phyloP scores from a whole-genome alignment of 768 basidiomycete genomes.

The Stropharia rugosoannulata region DNA sequence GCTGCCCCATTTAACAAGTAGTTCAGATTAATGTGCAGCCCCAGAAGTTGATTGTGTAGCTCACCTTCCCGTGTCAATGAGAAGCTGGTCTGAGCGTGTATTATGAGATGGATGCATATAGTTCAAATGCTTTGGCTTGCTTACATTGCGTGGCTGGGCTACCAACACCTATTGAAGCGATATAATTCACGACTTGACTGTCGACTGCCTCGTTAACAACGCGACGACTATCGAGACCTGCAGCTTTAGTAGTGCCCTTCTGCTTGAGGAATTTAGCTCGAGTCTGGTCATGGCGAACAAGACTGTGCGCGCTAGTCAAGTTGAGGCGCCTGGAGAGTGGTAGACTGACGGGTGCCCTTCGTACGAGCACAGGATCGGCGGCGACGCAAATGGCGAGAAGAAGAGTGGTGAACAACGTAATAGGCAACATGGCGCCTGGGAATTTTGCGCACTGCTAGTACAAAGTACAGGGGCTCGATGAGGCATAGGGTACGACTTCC shows the following conservation, averaged over 20 bases:
- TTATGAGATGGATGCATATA: neutral
- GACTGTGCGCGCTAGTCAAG: constrained; percentile 12
- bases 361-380: no score
- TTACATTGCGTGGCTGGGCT: constrained; percentile 49
- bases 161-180: constrained; percentile 48
- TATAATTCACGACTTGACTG: constrained; percentile 35
- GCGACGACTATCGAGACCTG: constrained; percentile 30
- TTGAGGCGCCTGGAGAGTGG: constrained; percentile 7
- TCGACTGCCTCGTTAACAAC: constrained; percentile 15
- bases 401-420: no score
- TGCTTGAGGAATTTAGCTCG: constrained; percentile 12
- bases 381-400: no score
- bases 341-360: no score
- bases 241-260: neutral
- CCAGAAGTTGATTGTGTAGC: no score
- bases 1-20: constrained; percentile 24
- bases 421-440: no score
- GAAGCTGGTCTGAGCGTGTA: neutral
- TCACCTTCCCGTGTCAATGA: constrained; percentile 55
- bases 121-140: constrained; percentile 9
- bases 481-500: no score
- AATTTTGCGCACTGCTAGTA: no score
- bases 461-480: no score
- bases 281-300: constrained; percentile 14
- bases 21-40: no score